Base-by-base conservation (phyloP, 805 yeast genomes). In the Candida peoriensis region DNA sequence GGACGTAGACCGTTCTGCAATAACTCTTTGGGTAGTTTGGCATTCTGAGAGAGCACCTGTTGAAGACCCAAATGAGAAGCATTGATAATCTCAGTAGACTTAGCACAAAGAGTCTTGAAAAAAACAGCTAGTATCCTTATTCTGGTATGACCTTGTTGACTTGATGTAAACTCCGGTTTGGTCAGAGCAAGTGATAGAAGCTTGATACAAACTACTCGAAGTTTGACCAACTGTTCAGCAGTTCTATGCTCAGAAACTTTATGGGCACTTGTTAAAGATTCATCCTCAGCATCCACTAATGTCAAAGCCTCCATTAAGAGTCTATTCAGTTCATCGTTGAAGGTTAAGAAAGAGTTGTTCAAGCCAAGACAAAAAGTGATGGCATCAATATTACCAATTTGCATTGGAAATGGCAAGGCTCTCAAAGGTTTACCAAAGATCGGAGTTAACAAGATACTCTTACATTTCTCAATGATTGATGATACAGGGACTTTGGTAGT, bases 371-470 rank as follows among this genome's bases (percentile, higher is more conserved):
- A 90, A 58, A 80, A 94, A 0, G 95, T 80, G n/a, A 93, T 85
- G 1, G 97, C 97, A 58, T 93, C 97, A 42, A 93, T 89, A 56
- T 93, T 89, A 24, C 98, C 98, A 37, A 93, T 93, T 61, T 94
- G 98, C 96, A 90, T 93, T 5, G 96, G 93, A 63, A 94, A 93
- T 0, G 99, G 98, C 42, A 93, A 68, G 1, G 99, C 99, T 43
- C 99, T 71, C 38, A 93, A 62, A 1, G 99, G 99, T 54, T 93
- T 93, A 4, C 96, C 96, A 65, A 93, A 94, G 16, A 93, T 93
- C 6, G 99, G 97, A 1, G 94, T 84, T 30, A 93, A 62, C 20
- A 94, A 64, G 18, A 89, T 76, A 31, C 77, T 80, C 48, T 88
- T 86, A 34, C 94, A 89, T 14, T 90, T 89, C 5, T 78, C 75